phyloP scores from a whole-genome alignment of 306 rosid species.

The Cercis canadensis region DNA sequence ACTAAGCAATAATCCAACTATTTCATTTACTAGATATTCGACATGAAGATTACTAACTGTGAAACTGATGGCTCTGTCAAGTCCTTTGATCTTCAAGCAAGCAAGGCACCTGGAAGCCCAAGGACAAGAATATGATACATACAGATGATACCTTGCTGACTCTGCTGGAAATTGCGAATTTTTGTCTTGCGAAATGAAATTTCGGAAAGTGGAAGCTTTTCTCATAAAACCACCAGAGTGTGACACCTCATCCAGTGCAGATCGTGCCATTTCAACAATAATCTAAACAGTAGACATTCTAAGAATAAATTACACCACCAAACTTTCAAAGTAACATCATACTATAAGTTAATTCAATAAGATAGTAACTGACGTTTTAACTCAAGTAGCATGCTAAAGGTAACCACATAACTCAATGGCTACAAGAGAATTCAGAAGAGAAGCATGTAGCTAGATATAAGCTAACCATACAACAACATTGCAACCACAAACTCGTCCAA shows the following conservation, averaged over 20 bases:
- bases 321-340: slow-evolving; percentile 11
- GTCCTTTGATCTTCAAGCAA: slow-evolving; percentile 83
- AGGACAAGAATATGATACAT: slow-evolving; percentile 89
- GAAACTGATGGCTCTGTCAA: slow-evolving; percentile 77
- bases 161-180: slow-evolving; percentile 71
- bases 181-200: slow-evolving; percentile 60
- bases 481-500: background rate
- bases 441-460: too few relatives aligned
- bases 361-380: background rate
- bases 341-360: slow-evolving; percentile 9
- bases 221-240: slow-evolving; percentile 81
- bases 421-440: slow-evolving; percentile 6
- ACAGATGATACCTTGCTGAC: slow-evolving; percentile 88
- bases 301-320: slow-evolving; percentile 29
- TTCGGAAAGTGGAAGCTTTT: slow-evolving; percentile 81
- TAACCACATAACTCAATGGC: slow-evolving; percentile 11
- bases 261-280: slow-evolving; percentile 64
- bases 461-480: background rate
- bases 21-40: slow-evolving; percentile 4
- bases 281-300: slow-evolving; percentile 48
- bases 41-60: slow-evolving; percentile 51
- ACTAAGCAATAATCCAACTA: background rate
- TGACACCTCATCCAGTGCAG: slow-evolving; percentile 76
- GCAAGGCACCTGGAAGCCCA: slow-evolving; percentile 98
- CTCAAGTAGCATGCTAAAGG: background rate